These are phyloP conservation scores for Guyanaporus albipodus DNA, from an alignment of 768 basidiomycete species.

Conservation along the genomic window DNA sequence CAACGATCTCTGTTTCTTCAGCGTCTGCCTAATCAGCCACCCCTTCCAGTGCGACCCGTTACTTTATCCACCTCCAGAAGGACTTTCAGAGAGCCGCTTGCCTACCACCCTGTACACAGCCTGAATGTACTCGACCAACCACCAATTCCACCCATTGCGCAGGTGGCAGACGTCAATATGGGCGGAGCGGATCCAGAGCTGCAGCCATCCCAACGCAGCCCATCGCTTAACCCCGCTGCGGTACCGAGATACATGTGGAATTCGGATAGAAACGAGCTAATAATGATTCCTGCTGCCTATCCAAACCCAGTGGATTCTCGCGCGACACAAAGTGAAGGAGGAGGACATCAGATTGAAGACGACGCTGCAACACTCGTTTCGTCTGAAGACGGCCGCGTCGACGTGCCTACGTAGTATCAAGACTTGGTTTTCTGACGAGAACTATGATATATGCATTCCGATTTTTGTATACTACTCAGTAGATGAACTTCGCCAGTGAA, in stretches of 20 bases:
- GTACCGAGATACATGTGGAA: slow-evolving; percentile 14
- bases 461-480: too few species aligned
- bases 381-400: slow-evolving; percentile 6
- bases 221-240: neutral
- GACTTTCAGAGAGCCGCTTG: neutral
- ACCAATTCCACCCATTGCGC: neutral
- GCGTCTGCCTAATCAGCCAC: slow-evolving; percentile 28
- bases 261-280: neutral
- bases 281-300: neutral
- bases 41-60: slow-evolving; percentile 10
- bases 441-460: too few species aligned
- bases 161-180: neutral
- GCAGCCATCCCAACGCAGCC: neutral
- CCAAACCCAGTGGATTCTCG: neutral
- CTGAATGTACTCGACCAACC: neutral
- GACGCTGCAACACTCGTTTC: slow-evolving; percentile 13
- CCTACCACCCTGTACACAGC: neutral
- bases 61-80: neutral
- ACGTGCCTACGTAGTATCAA: too few species aligned
- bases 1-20: slow-evolving; percentile 3
- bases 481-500: too few species aligned
- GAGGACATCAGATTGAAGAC: slow-evolving; percentile 5
- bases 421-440: too few species aligned
- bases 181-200: neutral
- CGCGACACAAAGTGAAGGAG: neutral